A percentile compares a stretch with the other conserved stretches of the same genome.
These are phyloP conservation scores for Serendipita indica DNA, from an alignment of 768 basidiomycete species.

Conservation along the genomic window DNA sequence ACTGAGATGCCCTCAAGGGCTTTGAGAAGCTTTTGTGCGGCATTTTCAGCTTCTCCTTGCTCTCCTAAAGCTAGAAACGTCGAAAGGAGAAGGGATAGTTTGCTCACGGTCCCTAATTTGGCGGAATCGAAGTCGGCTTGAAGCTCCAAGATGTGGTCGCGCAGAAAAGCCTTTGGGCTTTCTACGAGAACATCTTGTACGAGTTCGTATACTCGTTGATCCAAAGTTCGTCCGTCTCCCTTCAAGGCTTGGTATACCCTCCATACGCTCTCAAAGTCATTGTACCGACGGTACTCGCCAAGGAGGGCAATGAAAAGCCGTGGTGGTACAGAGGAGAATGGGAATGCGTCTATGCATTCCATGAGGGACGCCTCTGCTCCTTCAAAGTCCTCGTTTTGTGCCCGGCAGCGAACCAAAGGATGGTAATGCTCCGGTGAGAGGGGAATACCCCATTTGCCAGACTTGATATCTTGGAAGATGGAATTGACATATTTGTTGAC, in stretches of 20 bases:
- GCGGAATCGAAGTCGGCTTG: neutral
- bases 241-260: neutral
- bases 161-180: neutral
- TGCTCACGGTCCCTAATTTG: neutral
- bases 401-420: neutral
- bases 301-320: slow-evolving; percentile 3
- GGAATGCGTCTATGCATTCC: neutral
- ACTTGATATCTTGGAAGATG: neutral
- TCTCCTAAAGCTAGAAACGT: neutral
- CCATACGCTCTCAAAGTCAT: slow-evolving; percentile 1
- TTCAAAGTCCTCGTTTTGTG: neutral
- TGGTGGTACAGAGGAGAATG: neutral
- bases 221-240: neutral
- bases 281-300: slow-evolving; percentile 2
- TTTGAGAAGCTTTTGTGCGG: neutral
- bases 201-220: slow-evolving; percentile 3
- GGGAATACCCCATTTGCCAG: neutral
- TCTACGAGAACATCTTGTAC: neutral
- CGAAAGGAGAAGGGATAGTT: neutral
- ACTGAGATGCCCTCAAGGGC: neutral
- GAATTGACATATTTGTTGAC: slow-evolving; percentile 3
- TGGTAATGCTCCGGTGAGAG: neutral
- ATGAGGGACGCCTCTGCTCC: neutral
- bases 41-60: neutral
- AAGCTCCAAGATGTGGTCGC: neutral